These are phyloP conservation scores for Penicillium sp. DNA, from an alignment of 2,329 filamentous ascomycete genomes.

Conservation along the genomic window DNA sequence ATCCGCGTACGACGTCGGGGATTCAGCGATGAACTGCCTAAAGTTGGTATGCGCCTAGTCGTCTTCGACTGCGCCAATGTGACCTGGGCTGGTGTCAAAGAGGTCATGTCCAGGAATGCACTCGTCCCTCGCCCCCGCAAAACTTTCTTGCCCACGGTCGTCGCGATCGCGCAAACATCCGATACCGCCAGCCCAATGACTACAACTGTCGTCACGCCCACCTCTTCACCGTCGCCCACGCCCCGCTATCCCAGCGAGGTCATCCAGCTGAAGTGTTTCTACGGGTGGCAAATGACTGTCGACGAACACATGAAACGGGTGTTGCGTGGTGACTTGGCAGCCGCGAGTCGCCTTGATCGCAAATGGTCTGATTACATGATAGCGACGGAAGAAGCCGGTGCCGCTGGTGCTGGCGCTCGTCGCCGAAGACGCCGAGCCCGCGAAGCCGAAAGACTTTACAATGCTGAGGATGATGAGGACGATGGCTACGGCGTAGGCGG, in stretches of 20 bases:
- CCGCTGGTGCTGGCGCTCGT: slow-evolving; percentile 54
- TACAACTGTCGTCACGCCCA: slow-evolving; percentile 23
- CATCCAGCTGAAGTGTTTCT: slow-evolving; percentile 86
- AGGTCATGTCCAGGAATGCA: slow-evolving; percentile 78
- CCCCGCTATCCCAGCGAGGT: slow-evolving; percentile 64
- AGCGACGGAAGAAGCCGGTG: slow-evolving; percentile 75
- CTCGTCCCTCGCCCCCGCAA: slow-evolving; percentile 56
- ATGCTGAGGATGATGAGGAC: slow-evolving; percentile 69
- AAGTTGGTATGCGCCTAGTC: slow-evolving; percentile 65
- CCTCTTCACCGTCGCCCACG: slow-evolving; percentile 21
- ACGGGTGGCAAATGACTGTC: slow-evolving; percentile 90
- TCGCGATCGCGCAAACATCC: slow-evolving; percentile 32
- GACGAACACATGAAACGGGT: slow-evolving; percentile 89
- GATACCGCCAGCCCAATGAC: slow-evolving; percentile 19
- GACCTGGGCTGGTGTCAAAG: slow-evolving; percentile 85
- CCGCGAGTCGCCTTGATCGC: slow-evolving; percentile 72
- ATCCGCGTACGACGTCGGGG: slow-evolving; percentile 66
- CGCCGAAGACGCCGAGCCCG: slow-evolving; percentile 69
- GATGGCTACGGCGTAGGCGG: slow-evolving; percentile 33
- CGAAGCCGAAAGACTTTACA: slow-evolving; percentile 73
- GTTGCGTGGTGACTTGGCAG: slow-evolving; percentile 64
- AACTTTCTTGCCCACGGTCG: slow-evolving; percentile 20
- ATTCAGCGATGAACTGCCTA: slow-evolving; percentile 46
- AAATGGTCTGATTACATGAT: slow-evolving; percentile 97
- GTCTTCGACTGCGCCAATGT: slow-evolving; percentile 89